phyloP scores from a whole-genome alignment of 1,284 basidiomycete genomes.

The Coniophora puteana region DNA sequence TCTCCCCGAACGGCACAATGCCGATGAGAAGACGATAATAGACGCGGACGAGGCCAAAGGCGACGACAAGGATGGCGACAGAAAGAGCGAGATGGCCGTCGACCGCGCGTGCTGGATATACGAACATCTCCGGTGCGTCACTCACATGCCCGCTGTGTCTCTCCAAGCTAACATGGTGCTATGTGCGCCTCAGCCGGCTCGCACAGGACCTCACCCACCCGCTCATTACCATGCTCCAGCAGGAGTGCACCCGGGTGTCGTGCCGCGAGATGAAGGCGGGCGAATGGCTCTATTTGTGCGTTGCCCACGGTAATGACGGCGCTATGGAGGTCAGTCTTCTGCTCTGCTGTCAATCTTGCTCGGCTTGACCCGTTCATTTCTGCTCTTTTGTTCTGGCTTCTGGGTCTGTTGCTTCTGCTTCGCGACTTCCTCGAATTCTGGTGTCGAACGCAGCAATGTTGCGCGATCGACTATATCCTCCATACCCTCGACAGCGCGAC shows the following conservation, averaged over 20 bases:
- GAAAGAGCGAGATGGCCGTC: constrained; percentile 51
- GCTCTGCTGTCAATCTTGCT: constrained; percentile 5
- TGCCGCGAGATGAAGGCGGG: constrained; percentile 98
- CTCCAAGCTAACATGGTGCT: constrained; percentile 3
- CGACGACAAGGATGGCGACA: constrained; percentile 34
- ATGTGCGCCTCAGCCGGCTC: constrained; percentile 59
- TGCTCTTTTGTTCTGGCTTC: constrained; percentile 4
- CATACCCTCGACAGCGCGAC: constrained; percentile 95
- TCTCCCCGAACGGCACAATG: constrained; percentile 54
- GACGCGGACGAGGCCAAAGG: constrained; percentile 37
- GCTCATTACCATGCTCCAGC: constrained; percentile 82
- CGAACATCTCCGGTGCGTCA: constrained; percentile 81
- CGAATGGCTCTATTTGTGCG: constrained; percentile 96
- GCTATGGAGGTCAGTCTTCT: constrained; percentile 61
- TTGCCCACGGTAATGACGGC: constrained; percentile 82
- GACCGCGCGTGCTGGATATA: constrained; percentile 92
- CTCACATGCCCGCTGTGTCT: not conserved
- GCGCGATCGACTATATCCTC: constrained; percentile 95
- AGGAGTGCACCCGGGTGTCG: constrained; percentile 77
- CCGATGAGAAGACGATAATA: constrained; percentile 36
- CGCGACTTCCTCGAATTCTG: not conserved
- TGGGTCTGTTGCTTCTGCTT: constrained; percentile 4
- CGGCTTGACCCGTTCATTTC: constrained; percentile 8
- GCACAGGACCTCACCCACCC: constrained; percentile 91
- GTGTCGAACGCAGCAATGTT: constrained; percentile 67